Base-by-base conservation (phyloP, 2,329 filamentous ascomycete genomes). In the Pyrenochaeta sp. region DNA sequence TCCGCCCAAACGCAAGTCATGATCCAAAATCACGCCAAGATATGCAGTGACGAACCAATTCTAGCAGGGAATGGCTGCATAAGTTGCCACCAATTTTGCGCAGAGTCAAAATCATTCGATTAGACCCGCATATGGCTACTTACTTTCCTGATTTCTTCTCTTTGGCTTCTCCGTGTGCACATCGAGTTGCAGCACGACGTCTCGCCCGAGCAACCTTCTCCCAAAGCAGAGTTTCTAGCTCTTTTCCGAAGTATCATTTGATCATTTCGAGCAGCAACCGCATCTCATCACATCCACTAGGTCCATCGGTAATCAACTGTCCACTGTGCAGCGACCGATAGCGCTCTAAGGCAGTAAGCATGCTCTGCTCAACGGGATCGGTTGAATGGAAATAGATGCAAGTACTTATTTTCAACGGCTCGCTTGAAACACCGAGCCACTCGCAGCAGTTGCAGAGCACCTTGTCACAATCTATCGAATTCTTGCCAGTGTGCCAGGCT, bases 1-100 rank as follows among this genome's bases (percentile, higher is more conserved):
- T 54, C 51, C 50, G 50, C 32, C 23, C 29, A 17, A 29, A 51
- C 68, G 64, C 67, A 67, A 61, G 61, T 58, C 60, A 61, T 54
- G 50, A 51, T 49, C 56, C 48, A 43, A 54, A 40, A 45, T 67
- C 66, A 71, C 68, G 69, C 71, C 69, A 71, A 72, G 68, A 32
- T 45, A 62, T 56, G 63, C 58, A 41, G 60, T 66, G 59, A 68
- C 59, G 49, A 51, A 60, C 50, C 30, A 58, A 49, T 14, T 32
- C 49, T 54, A 45, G 49, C 60, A 61, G 56, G 60, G 51, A 36
- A 33, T 43, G 37, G 49, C 55, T 63, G 61, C 64, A 61, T 54
- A 50, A 32, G 33, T 45, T 52, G 41, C 42, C 45, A 55, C 63
- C 58, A 66, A 60, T 60, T 45, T 66, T 59, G 53, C 56, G 42